Base-by-base conservation (phyloP, 2,329 filamentous ascomycete genomes). In the Verticillium zaregamsianum region DNA sequence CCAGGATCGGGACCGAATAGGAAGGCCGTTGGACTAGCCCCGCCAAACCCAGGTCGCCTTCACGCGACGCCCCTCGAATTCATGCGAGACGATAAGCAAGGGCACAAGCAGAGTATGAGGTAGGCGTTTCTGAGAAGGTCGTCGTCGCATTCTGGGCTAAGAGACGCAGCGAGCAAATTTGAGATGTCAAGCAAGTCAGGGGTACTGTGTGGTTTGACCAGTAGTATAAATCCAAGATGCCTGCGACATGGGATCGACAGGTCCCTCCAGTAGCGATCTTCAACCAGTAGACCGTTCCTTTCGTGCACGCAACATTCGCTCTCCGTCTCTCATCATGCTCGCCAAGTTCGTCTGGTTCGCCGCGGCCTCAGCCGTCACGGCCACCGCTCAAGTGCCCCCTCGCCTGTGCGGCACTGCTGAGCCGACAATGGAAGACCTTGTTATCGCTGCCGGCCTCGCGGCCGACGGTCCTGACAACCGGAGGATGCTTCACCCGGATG, bases 301-400 rank as follows among this genome's bases (percentile, higher is more conserved):
- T 52, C 45, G 45, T 52, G 45, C n/a, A 52, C 45, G 45, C 20
- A 20, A 40, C 37, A 40, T n/a, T 14, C 3, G 8, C 8, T 55
- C n/a, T 32, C 55, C 5, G 31, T 14, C 56, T 23, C 23, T 45
- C 57, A 54, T 20, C 28, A 59, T 59, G 58, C 40, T 54, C 28
- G 17, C 32, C 58, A 59, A 59, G 58, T 33, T 33, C 32, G 12
- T 45, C n/a, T 59, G 58, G 58, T 4, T 59, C 45, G 58, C 40
- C 40, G 39, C 49, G 58, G 58, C 31, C 23, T 32, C 58, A 11
- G 58, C 31, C 28, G 58, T n/a, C 32, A 49, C 45, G 20, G 58
- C 31, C 15, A 17, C 35, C 23, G 58, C 40, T n/a, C 58, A 52
- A 15, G 31, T 25, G n/a, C 5, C 33, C 20, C 14, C 32, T 25